Evolutionary conservation across 768 basidiomycete species (phyloP), one percentile per base, ranked within the genome.

Genomic region (Xerocomellus chrysenteron): DNA sequence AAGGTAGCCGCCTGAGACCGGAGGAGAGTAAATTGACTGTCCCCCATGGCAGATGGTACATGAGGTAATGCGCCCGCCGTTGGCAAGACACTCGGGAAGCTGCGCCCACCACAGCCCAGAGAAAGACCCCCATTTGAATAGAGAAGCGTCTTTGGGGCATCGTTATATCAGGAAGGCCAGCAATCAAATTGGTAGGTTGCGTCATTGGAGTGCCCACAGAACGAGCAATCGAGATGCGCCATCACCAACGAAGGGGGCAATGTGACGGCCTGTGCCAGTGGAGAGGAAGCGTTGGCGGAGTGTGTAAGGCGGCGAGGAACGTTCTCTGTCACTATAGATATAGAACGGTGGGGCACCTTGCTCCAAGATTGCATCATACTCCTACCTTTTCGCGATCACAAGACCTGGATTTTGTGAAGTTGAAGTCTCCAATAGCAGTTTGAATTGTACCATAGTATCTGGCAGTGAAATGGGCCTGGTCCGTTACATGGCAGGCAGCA

Each of bases 71-170:
- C 47, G 28, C n/a, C 42, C 30, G 19, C 24, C 10, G 37, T 30
- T 24, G 21, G 32, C 11, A 32, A 13, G 4, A 36, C 26, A 3
- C 4, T 35, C 12, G 4, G 32, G n/a, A 39, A 36, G 12, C 40
- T 58, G 42, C 37, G 42, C 43, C 4, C 7, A 28, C 16, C 57
- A 60, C 57, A 4, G 58, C 48, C 26, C 35, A 26, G 32, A 8
- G 4, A 28, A 30, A n/a, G 6, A 28, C 17, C 26, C 17, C 39
- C 47, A 13, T 14, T 28, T 49, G 30, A 43, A 21, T 14, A 32
- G 33, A 57, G 50, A 5, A 4, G 17, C 0, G 2, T 24, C 16
- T 14, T 35, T 4, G 6, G 33, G n/a, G 14, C 35, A 17, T 6
- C 9, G 16, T 36, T 32, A 32, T 17, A 44, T n/a, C 30, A 14